Conservation (phyloP, 495 filamentous ascomycete species). For the Chaetomium fimeti region DNA sequence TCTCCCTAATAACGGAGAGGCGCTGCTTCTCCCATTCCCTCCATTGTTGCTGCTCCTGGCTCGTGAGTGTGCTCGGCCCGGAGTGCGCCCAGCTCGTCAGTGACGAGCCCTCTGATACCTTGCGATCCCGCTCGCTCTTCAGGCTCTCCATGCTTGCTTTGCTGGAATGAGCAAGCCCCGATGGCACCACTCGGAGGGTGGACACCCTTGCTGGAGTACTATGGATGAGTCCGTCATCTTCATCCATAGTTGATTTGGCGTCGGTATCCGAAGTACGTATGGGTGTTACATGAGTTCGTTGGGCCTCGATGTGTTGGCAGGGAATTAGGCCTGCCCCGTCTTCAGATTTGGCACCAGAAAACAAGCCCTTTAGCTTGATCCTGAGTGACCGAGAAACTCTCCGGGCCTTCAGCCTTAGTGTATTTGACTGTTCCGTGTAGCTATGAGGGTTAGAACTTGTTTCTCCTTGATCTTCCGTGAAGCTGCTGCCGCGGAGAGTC, state of each 20-base stretch:
- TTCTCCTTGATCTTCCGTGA: constrained; percentile 38
- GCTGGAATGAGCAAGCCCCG: constrained; percentile 44
- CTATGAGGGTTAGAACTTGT: constrained; percentile 27
- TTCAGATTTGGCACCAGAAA: constrained; percentile 49
- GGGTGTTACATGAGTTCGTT: constrained; percentile 45
- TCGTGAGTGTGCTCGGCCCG: constrained; percentile 46
- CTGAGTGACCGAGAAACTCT: constrained; percentile 62
- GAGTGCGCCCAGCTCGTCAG: constrained; percentile 77
- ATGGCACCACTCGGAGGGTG: constrained; percentile 40
- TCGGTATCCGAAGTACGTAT: constrained; percentile 8
- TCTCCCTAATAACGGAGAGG: constrained; percentile 66
- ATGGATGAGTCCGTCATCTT: constrained; percentile 40
- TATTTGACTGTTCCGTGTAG: constrained; percentile 31
- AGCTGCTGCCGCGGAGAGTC: constrained; percentile 53
- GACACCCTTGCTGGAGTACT: constrained; percentile 45
- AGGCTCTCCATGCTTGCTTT: constrained; percentile 54
- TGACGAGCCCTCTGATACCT: constrained; percentile 56
- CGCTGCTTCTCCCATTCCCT: constrained; percentile 54
- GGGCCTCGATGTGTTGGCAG: constrained; percentile 52
- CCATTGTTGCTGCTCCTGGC: constrained; percentile 39
- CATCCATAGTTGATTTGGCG: not conserved
- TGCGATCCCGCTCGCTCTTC: constrained; percentile 47
- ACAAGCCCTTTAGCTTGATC: constrained; percentile 59
- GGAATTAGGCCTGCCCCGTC: constrained; percentile 43
- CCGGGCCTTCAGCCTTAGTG: constrained; percentile 54